Percentiles rank a stretch among this genome's conserved stretches.
Evolutionary conservation across 805 yeast species (phyloP).

Genomic region (Saccharomycopsis sp.): DNA sequence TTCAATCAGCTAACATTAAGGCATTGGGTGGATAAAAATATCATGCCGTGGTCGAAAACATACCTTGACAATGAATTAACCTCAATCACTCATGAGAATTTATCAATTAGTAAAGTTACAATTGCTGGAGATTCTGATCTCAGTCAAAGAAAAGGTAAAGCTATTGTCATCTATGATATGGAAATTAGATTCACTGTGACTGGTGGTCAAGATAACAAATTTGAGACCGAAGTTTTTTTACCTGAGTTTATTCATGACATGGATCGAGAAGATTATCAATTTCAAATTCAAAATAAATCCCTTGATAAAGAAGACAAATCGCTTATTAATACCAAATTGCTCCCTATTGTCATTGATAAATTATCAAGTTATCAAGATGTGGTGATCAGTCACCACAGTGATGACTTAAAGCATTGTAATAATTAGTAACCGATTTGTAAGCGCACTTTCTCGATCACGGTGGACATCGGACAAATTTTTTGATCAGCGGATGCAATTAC

Average conservation of each 20-base stretch:
- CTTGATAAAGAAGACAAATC: slow-evolving; percentile 32
- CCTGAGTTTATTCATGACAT: slow-evolving; percentile 70
- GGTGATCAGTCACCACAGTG: slow-evolving; percentile 53
- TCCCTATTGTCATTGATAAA: slow-evolving; percentile 44
- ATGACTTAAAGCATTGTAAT: slow-evolving; percentile 47
- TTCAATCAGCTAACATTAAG: slow-evolving; percentile 26
- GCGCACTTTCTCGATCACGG: not conserved
- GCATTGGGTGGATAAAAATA: slow-evolving; percentile 71
- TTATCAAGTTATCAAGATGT: slow-evolving; percentile 57
- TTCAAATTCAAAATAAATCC: slow-evolving; percentile 39
- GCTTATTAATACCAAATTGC: slow-evolving; percentile 37
- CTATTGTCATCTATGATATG: slow-evolving; percentile 68
- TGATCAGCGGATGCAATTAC: no score
- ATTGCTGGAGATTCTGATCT: slow-evolving; percentile 75
- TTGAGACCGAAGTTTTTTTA: slow-evolving; percentile 40
- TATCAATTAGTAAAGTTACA: slow-evolving; percentile 26
- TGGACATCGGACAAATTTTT: no score
- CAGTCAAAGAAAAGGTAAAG: slow-evolving; percentile 77
- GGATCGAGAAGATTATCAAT: slow-evolving; percentile 55
- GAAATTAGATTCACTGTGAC: slow-evolving; percentile 41
- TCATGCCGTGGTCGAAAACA: slow-evolving; percentile 54
- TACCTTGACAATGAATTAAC: slow-evolving; percentile 39
- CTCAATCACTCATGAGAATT: slow-evolving; percentile 22
- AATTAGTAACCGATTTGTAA: not conserved
- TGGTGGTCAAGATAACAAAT: slow-evolving; percentile 32